These are phyloP conservation scores for Nigrospora osmanthi DNA, from an alignment of 2,329 filamentous ascomycete genomes.

Conservation along the genomic window DNA sequence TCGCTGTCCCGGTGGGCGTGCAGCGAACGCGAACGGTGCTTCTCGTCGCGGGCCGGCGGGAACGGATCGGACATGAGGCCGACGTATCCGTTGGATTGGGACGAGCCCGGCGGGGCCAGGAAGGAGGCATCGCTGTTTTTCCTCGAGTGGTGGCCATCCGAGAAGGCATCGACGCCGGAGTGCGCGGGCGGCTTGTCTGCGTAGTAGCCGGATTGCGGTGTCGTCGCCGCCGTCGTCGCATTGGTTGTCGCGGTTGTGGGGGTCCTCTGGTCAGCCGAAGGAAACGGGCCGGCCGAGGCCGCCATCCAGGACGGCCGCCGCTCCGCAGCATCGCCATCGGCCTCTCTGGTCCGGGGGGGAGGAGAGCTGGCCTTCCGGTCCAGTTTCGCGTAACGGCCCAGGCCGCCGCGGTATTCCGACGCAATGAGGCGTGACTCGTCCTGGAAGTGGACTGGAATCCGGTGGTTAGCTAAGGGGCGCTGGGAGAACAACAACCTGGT, in stretches of 20 bases:
- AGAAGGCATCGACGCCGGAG: constrained; percentile 7
- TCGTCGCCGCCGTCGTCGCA: background rate
- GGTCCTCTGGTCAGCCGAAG: constrained; percentile 9
- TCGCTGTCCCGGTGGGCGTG: constrained; percentile 26
- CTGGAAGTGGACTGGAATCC: constrained; percentile 58
- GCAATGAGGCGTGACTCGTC: constrained; percentile 89
- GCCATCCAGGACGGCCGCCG: too few species aligned
- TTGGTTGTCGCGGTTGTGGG: constrained; percentile 8
- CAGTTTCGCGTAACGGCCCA: constrained; percentile 60
- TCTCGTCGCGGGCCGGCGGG: constrained; percentile 14
- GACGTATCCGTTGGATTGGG: constrained; percentile 14
- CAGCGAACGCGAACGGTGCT: constrained; percentile 9
- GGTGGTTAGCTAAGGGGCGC: too few species aligned
- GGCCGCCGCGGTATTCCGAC: constrained; percentile 78
- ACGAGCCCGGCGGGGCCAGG: constrained; percentile 14
- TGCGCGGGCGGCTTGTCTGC: constrained; percentile 13
- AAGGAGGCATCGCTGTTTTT: constrained; percentile 17
- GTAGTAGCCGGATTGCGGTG: constrained; percentile 18
- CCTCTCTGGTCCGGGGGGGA: constrained; percentile 12
- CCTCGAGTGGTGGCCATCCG: constrained; percentile 17
- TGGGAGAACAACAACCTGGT: too few species aligned
- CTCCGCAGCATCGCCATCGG: too few species aligned
- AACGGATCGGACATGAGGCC: constrained; percentile 14
- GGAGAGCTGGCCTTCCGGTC: constrained; percentile 27
- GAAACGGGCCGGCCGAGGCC: too few species aligned